Base-by-base conservation (phyloP, 371 early-diverging fungal genomes). In the Mucor ambiguus region DNA sequence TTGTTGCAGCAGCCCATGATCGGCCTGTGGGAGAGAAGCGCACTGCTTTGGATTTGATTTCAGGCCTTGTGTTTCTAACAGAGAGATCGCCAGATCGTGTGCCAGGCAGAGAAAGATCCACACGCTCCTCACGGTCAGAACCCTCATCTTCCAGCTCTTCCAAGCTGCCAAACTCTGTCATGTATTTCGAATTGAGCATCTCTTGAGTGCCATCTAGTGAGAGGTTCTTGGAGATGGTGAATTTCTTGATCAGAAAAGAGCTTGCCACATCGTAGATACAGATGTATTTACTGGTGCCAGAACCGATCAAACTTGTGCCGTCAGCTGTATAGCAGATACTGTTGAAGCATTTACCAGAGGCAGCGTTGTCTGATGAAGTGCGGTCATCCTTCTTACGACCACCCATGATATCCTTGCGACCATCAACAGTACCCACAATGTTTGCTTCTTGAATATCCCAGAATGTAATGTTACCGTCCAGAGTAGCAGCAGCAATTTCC, bases 1-100 rank as follows among this genome's bases (percentile, higher is more conserved):
- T 96, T n/a, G 97, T 90, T 2, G 97, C 97, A 0, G 96, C 96
- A 2, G 97, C 96, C 95, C 95, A 99, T 12, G 95, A 87, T 20
- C 95, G 86, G 11, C 96, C 96, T 0, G 95, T 96, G 14, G 98
- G 97, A 3, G 96, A 89, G 78, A 99, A 98, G 28, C 89, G 83
- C 7, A 98, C 94, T 30, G 87, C 86, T 61, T 86, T 92, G 5
- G 95, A 91, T 33, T 94, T 89, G 35, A 90, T 89, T 71, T 93
- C 93, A 2, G 93, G 95, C 35, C 87, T 80, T 29, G 88, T 88
- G 41, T 81, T 74, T 49, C 98, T 87, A 44, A 86, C 82, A 20
- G 94, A 92, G 38, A 93, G 73, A 80, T 99, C 97, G 12, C 95
- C 95, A 14, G 84, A 79, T 60, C 87, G 81, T 29, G 93, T 94